Evolutionary conservation across 306 rosid genomes (phyloP), one percentile per base, ranked within the genome.

Genomic region (Pueraria montana): DNA sequence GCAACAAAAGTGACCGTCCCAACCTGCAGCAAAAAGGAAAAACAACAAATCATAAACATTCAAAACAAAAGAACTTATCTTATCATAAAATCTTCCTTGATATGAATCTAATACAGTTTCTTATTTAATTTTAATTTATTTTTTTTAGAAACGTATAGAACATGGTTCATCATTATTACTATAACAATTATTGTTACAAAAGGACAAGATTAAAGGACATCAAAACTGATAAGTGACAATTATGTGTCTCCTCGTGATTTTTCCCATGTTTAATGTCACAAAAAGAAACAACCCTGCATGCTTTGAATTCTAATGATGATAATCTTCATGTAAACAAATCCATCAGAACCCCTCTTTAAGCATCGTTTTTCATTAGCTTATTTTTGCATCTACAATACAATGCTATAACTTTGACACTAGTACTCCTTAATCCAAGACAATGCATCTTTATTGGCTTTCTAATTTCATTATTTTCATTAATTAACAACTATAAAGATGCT

Each of bases 1-100:
- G 92, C 83, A 84, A 96, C 86, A 76, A 85, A 68, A 80, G 89
- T 67, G 72, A 93, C 78, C 2, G 86, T 72, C 75, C 99, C 99
- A 84, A 90, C 96, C 99, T 96, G 91, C 87, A 87, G 84, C 21
- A 84, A 59, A 72, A 63, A 45, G 49, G 56, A 43, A 64, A 64
- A 64, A 32, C 42, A 74, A 52, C 7, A 63, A 86, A 53, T 42
- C 72, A 74, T 14, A 40, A 14, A 12, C 70, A 74, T 68, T 69
- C 49, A 26, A 50, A 42, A 24, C 40, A 46, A 63, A 34, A 48
- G 30, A 75, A 9, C 21, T 11, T 14, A 11, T 61, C 26, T 24
- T 18, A 18, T 61, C 79, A 42, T 61, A 59, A 67, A 26, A 49
- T 49, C 20, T 62, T 46, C 69, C 43, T 84, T 83, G 64, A 64